phyloP scores from a whole-genome alignment of 1,139 yeast species.

The Geotrichum restrictum region DNA sequence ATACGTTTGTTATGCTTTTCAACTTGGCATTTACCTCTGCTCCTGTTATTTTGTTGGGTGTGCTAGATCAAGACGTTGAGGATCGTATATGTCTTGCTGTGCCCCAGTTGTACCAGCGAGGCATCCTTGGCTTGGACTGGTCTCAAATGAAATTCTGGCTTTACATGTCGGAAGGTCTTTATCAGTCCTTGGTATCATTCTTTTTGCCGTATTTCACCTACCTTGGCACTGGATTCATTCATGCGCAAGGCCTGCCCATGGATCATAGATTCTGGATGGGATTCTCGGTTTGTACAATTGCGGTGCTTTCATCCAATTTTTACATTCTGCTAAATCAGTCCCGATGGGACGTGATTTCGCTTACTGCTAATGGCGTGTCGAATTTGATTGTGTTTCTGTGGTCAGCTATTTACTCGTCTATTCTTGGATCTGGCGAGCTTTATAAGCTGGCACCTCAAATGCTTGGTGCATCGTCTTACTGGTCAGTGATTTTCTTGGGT shows the following conservation, averaged over 20 bases:
- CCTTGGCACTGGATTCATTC: conserved; percentile 54
- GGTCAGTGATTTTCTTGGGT: conserved; percentile 81
- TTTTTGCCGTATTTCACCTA: conserved; percentile 78
- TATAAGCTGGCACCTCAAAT: conserved; percentile 73
- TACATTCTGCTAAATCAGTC: conserved; percentile 78
- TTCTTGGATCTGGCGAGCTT: conserved; percentile 59
- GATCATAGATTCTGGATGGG: conserved; percentile 88
- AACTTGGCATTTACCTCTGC: conserved; percentile 92
- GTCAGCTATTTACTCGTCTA: conserved; percentile 88
- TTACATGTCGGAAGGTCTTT: conserved; percentile 81
- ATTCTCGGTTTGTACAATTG: conserved; percentile 69
- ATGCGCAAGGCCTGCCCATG: conserved; percentile 59
- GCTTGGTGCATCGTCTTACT: conserved; percentile 66
- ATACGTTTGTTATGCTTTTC: conserved; percentile 86
- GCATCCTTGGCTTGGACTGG: conserved; percentile 82
- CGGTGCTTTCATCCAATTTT: conserved; percentile 75
- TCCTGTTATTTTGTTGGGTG: conserved; percentile 87
- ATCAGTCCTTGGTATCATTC: conserved; percentile 81
- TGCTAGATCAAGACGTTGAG: conserved; percentile 88
- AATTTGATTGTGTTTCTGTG: conserved; percentile 69
- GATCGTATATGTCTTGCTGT: conserved; percentile 74
- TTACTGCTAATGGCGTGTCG: conserved; percentile 62
- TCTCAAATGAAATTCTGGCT: conserved; percentile 70
- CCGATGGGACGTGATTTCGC: conserved; percentile 91
- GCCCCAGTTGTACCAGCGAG: conserved; percentile 82